phyloP scores from a whole-genome alignment of 768 basidiomycete species.

The Arthromyces matolae region DNA sequence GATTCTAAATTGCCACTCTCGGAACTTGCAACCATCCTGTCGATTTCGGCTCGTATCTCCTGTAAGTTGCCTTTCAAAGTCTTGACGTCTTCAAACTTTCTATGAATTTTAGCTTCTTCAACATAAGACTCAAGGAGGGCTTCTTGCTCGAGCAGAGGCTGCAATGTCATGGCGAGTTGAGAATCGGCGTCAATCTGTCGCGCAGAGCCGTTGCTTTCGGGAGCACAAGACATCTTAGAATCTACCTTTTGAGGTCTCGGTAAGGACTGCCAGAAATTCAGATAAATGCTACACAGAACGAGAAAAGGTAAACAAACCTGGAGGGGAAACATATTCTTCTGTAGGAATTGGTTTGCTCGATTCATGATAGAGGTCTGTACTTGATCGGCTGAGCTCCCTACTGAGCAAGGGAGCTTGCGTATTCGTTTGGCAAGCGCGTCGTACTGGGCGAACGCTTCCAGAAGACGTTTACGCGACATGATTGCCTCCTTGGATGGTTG shows the following conservation, averaged over 20 bases:
- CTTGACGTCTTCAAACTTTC: conserved; percentile 95
- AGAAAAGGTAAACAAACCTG: conserved; percentile 43
- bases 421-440: conserved; percentile 87
- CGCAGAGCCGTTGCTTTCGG: conserved; percentile 13
- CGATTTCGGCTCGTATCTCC: conserved; percentile 85
- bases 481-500: conserved; percentile 67
- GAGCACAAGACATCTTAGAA: conserved; percentile 2
- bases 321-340: conserved; percentile 86
- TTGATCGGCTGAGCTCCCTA: conserved; percentile 74
- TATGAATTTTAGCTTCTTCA: conserved; percentile 81
- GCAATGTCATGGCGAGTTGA: conserved; percentile 65
- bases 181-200: conserved; percentile 61
- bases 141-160: conserved; percentile 93
- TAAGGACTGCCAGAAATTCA: conserved; percentile 33
- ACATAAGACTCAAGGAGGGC: conserved; percentile 86
- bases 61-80: conserved; percentile 73
- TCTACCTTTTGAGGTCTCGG: conserved; percentile 43
- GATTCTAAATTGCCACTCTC: conserved; percentile 1
- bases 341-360: conserved; percentile 75
- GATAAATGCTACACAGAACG: background rate
- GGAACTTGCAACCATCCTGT: conserved; percentile 46
- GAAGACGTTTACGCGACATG: conserved; percentile 70
- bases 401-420: conserved; percentile 60
- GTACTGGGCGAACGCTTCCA: conserved; percentile 85
- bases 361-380: conserved; percentile 80